Evolutionary conservation across 139 green algal species (phyloP), one percentile per base, ranked within the genome.

Genomic region (Chara braunii): DNA sequence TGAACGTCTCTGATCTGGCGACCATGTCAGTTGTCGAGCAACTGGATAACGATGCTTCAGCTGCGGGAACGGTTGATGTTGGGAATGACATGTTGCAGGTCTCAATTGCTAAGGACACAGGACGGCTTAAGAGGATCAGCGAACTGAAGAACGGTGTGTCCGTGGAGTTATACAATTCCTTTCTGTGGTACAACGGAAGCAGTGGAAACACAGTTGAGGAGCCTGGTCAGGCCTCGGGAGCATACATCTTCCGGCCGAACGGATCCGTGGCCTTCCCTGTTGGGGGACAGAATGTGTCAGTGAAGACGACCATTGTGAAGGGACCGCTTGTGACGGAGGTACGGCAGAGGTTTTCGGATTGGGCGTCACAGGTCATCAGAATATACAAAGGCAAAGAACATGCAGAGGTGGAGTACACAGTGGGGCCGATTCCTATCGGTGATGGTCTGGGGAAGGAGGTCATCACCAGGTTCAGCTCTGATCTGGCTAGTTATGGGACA

Each of bases 191-290:
- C 31, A 71, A 71, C 29, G 51, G 50, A 4, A 71, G 56, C 37
- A 43, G 58, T 24, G 64, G 55, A n/a, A 74, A 58, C 14, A 68
- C 14, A 32, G 60, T 9, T 9, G 30, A 65, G 11, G 52, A 65
- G 26, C 56, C 3, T 5, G 18, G 33, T 37, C 63, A 72, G 67
- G 45, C 44, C 23, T 70, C 43, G 3, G 68, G 68, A n/a, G 68
- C 68, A 2, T 77, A 77, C 22, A 78, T 77, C 7, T 77, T 77
- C 68, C 68, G 68, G 7, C 68, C 68, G 22, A 68, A 67, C 30
- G 45, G 29, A 5, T 68, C 62, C 4, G 11, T 31, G 22, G 8
- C 37, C 12, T 30, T 68, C 6, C 26, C 56, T n/a, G n/a, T n/a
- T n/a, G n/a, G n/a, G n/a, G n/a, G n/a, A n/a, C n/a, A n/a, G n/a